Conservation (phyloP, 2,329 filamentous ascomycete species). For the Beauveria sp. region DNA sequence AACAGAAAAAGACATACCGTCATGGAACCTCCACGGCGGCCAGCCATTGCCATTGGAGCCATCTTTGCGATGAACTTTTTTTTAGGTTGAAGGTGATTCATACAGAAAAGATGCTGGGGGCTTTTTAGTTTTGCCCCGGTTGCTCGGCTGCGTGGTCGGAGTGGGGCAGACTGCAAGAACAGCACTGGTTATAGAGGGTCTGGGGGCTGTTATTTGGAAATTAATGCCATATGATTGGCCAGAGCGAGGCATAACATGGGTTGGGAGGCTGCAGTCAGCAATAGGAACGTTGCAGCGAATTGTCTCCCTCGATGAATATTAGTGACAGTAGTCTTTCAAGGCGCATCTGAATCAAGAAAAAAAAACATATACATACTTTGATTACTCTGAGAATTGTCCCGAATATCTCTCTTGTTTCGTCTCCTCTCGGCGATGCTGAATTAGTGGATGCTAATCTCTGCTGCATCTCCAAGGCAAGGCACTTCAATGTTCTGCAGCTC, state of each 20-base stretch:
- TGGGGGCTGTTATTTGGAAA: slow-evolving; percentile 21
- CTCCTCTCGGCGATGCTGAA: neutral
- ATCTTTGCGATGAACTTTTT: slow-evolving; percentile 21
- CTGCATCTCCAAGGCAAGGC: neutral
- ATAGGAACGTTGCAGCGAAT: too few relatives aligned
- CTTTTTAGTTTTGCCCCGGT: slow-evolving; percentile 14
- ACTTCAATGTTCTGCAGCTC: neutral
- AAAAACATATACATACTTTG: too few relatives aligned
- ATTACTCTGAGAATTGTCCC: too few relatives aligned
- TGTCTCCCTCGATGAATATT: too few relatives aligned
- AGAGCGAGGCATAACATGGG: neutral
- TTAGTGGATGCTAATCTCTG: too few relatives aligned
- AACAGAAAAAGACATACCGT: slow-evolving; percentile 26
- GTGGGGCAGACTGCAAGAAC: neutral
- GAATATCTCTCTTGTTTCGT: neutral
- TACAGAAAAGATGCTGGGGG: slow-evolving; percentile 16
- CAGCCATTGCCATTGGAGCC: slow-evolving; percentile 44
- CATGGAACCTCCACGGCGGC: slow-evolving; percentile 40
- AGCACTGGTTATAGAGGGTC: neutral
- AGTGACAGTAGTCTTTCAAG: too few relatives aligned
- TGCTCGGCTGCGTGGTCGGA: slow-evolving; percentile 9
- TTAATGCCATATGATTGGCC: slow-evolving; percentile 27
- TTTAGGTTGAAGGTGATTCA: slow-evolving; percentile 5
- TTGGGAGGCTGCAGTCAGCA: neutral
- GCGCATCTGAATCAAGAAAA: too few relatives aligned